These are phyloP conservation scores for Tuber melanosporum DNA, from an alignment of 495 filamentous ascomycete species.

Conservation along the genomic window DNA sequence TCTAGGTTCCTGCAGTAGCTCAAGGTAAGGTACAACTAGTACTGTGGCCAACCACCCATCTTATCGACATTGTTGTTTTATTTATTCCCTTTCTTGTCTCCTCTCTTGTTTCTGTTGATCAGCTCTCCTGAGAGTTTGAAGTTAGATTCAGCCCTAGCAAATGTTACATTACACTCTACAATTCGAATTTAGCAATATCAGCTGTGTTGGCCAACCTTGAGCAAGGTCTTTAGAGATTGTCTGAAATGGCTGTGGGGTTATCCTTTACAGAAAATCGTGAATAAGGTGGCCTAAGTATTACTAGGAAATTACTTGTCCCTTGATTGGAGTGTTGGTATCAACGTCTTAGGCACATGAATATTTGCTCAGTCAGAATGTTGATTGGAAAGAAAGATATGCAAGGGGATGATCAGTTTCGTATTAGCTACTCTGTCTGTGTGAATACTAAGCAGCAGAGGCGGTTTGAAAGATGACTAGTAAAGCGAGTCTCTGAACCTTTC, in stretches of 20 bases:
- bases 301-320: not conserved
- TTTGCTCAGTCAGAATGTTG: not conserved
- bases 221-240: not conserved
- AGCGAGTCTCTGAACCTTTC: not conserved
- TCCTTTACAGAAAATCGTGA: not conserved
- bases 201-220: not conserved
- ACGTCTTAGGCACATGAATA: not conserved
- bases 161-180: too few species aligned
- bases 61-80: not conserved
- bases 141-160: too few species aligned
- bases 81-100: not conserved
- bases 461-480: not conserved
- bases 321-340: not conserved
- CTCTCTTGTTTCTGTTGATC: not conserved
- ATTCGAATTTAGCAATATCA: too few species aligned
- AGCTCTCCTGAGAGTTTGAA: too few species aligned
- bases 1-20: not conserved
- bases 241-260: not conserved
- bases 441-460: not conserved
- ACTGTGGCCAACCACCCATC: accelerated
- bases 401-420: too few species aligned
- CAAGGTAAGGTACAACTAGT: not conserved
- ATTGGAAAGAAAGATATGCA: too few species aligned
- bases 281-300: not conserved
- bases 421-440: not conserved